Base-by-base conservation (phyloP, 2,329 filamentous ascomycete species). In the Fusarium udum region DNA sequence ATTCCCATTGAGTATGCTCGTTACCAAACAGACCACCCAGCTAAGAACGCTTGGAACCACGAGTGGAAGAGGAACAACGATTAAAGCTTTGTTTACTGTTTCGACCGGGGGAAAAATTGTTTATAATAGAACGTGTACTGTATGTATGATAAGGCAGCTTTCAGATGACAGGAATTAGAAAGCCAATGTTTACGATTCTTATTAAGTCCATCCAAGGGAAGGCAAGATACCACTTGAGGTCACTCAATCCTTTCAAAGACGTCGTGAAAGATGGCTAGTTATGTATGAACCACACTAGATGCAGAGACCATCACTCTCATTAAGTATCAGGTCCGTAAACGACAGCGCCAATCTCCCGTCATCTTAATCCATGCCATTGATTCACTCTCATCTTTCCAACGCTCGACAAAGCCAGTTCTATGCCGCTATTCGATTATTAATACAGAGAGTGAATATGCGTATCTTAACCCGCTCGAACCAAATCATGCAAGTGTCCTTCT, bases 1-100 rank as follows among this genome's bases (percentile, higher is more conserved):
- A 88, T 98, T 64, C 96, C 96, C 20, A 95, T 98, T 78, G 96
- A 99, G 87, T 98, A 97, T 86, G 93, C 93, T 34, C 86, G 93
- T 74, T 86, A 90, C 72, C 93, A 97, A 88, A 95, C 93, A 37
- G 95, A 98, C 80, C 94, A 90, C 56, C 95, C 95, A 12, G 86
- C 87, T 2, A 88, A 87, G 79, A 90, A 92, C 75, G 90, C 94
- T n/a, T 99, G 95, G 95, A 96, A 98, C 84, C 91, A 97, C 84
- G 92, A 86, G 18, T 99, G 96, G 96, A 97, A 91, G 85, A 89
- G 92, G 83, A 85, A 79, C 77, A 77, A 37, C n/a, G 42, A 61
- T 20, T 53, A 61, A 60, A 24, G 49, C 9, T 22, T 24, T 9
- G 24, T 64, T 52, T 52, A 52, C 28, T 72, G 63, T 60, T 61